A percentile compares a stretch with the other conserved stretches of the same genome.
Evolutionary conservation across 169 alveolate genomes (phyloP).

Genomic region (Blepharisma undulans): DNA sequence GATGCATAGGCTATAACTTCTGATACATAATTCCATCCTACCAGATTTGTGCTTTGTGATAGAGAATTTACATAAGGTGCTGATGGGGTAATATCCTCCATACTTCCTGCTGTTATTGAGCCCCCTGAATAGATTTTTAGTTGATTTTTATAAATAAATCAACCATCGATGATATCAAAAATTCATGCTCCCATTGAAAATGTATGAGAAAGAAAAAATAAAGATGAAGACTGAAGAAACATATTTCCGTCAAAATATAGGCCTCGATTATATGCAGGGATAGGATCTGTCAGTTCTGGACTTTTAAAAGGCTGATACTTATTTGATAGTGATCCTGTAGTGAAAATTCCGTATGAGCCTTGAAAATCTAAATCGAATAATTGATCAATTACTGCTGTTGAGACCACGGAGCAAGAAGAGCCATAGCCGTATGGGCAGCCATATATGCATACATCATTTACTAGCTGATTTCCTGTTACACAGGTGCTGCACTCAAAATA

Average conservation of each 20-base stretch:
- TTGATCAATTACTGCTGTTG: neutral
- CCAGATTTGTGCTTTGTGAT: no score
- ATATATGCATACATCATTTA: neutral
- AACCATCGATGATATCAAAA: neutral
- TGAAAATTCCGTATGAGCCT: neutral
- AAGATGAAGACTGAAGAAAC: neutral
- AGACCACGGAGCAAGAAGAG: neutral
- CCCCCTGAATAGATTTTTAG: neutral
- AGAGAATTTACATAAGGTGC: no score
- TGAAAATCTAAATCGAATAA: neutral
- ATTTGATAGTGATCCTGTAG: neutral
- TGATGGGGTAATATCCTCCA: no score
- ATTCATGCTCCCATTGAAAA: neutral
- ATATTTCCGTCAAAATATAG: constrained; percentile 1
- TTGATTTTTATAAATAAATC: neutral
- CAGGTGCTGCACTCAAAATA: neutral
- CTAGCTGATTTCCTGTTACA: neutral
- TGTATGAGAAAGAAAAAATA: neutral
- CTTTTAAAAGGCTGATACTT: neutral
- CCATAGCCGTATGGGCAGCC: neutral
- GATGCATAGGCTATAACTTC: neutral
- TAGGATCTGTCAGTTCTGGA: neutral
- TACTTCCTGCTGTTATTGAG: no score
- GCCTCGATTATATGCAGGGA: constrained; percentile 4
- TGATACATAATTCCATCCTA: neutral